Evolutionary conservation across 2,329 filamentous ascomycete genomes (phyloP), one percentile per base, ranked within the genome.

Genomic region (Pyricularia pennisetigena): DNA sequence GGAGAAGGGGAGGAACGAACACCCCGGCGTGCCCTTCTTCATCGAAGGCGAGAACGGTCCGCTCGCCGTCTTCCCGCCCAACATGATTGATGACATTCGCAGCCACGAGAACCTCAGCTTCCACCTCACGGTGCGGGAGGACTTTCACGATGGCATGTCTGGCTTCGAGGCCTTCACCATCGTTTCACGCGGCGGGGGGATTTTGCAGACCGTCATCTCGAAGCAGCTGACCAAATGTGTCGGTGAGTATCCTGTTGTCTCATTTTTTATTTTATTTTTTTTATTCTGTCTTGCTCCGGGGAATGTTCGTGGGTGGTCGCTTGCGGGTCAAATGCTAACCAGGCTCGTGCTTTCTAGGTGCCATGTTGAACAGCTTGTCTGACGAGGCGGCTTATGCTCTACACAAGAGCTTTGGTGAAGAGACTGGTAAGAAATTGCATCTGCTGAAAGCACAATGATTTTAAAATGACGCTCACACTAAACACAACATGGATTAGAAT

Each of bases 351-450:
- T 28, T 32, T 12, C n/a, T 24, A 66, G 64, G 62, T 28, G 41
- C 20, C 28, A 28, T 68, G 14, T 24, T 67, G 23, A 32, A 71
- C 20, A 76, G 78, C 35, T 72, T 80, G 1, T 74, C 78, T 23
- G 74, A 78, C 32, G 78, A 80, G 70, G 76, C 78, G 8, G 71
- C 73, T 1, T 70, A 70, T 2, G 74, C 76, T 0, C 65, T 79
- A 1, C 72, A 76, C 32, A 74, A 76, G 29, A 73, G 78, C 29
- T 75, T 76, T 28, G 77, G 77, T 10, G 70, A 71, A 26, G 70
- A 49, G 16, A 59, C 62, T 64, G 29, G 65, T 67, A n/a, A 12
- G 20, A 24, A 26, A 9, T 26, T 20, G 57, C 28, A 28, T 4
- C 23, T 54, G 9, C 23, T 10, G 24, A 20, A 35, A 26, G 26